A percentile compares a stretch with the other conserved stretches of the same genome.
Conservation (phyloP, 345 rosid genomes). For the Heritiera fomes region DNA sequence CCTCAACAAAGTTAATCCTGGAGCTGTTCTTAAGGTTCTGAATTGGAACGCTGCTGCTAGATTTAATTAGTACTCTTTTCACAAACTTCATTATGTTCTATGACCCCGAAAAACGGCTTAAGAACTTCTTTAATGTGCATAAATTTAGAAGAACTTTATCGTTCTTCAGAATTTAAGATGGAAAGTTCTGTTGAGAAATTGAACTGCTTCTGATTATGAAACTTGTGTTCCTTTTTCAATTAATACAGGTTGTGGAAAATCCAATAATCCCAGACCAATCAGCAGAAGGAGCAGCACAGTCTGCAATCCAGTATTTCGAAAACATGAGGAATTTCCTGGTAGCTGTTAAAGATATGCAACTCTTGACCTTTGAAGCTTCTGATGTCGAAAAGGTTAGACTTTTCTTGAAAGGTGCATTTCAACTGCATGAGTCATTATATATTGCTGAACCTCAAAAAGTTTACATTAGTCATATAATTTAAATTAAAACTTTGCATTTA, state of each 20-base stretch:
- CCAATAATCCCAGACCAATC: constrained; percentile 69
- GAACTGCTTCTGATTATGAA: background rate
- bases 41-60: background rate
- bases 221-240: background rate
- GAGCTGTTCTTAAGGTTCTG: constrained; percentile 82
- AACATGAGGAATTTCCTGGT: constrained; percentile 96
- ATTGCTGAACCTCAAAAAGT: background rate
- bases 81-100: background rate
- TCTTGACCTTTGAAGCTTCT: constrained; percentile 92
- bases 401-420: background rate
- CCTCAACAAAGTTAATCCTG: constrained; percentile 96
- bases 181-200: background rate
- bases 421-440: background rate
- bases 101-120: background rate
- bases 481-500: background rate
- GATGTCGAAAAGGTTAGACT: constrained; percentile 79
- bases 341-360: constrained; percentile 93
- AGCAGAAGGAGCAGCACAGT: constrained; percentile 92
- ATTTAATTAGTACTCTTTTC: background rate
- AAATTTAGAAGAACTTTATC: background rate
- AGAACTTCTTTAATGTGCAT: background rate
- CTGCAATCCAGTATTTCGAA: constrained; percentile 95
- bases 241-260: constrained; percentile 70
- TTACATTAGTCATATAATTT: no score
- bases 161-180: background rate